Conservation (phyloP, 2,329 filamentous ascomycete genomes). For the Ilyonectria mors-panacis region DNA sequence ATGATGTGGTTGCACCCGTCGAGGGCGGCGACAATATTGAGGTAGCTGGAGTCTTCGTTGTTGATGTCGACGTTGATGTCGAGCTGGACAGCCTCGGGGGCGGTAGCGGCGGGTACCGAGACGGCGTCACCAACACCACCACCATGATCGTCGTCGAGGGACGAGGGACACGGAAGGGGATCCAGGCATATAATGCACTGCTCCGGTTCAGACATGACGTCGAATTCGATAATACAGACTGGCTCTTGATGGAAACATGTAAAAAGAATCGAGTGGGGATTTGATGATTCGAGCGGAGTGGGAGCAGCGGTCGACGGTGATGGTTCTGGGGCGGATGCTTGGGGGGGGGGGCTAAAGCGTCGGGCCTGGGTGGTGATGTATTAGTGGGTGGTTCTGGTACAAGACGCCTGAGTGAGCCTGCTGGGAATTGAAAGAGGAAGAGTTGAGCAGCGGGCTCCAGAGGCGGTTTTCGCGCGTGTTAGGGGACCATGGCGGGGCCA, state of each 20-base stretch:
- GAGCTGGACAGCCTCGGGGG: slow-evolving; percentile 42
- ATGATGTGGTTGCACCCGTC: slow-evolving; percentile 90
- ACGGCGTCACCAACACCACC: slow-evolving; percentile 43
- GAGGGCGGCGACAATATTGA: slow-evolving; percentile 70
- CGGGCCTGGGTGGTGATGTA: slow-evolving; percentile 47
- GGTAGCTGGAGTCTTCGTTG: slow-evolving; percentile 51
- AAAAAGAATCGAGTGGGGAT: slow-evolving; percentile 52
- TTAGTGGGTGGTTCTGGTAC: slow-evolving; percentile 49
- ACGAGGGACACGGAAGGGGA: slow-evolving; percentile 62
- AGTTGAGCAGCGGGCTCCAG: slow-evolving; percentile 45
- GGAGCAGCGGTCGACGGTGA: slow-evolving; percentile 41
- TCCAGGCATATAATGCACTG: slow-evolving; percentile 81
- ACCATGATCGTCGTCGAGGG: slow-evolving; percentile 40
- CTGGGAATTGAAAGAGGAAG: slow-evolving; percentile 49
- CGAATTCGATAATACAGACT: slow-evolving; percentile 56
- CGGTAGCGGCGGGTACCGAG: slow-evolving; percentile 45
- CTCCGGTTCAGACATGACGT: slow-evolving; percentile 69
- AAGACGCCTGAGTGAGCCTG: slow-evolving; percentile 40
- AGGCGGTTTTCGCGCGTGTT: slow-evolving; percentile 51
- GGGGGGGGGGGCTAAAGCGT: slow-evolving; percentile 36
- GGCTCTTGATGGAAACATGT: slow-evolving; percentile 63
- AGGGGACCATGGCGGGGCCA: slow-evolving; percentile 48
- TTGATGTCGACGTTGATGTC: not conserved
- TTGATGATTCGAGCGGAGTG: slow-evolving; percentile 36
- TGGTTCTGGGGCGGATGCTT: slow-evolving; percentile 37